Evolutionary conservation across 202 grass and related monocot species (phyloP).

Genomic region (Zoysia matrella): DNA sequence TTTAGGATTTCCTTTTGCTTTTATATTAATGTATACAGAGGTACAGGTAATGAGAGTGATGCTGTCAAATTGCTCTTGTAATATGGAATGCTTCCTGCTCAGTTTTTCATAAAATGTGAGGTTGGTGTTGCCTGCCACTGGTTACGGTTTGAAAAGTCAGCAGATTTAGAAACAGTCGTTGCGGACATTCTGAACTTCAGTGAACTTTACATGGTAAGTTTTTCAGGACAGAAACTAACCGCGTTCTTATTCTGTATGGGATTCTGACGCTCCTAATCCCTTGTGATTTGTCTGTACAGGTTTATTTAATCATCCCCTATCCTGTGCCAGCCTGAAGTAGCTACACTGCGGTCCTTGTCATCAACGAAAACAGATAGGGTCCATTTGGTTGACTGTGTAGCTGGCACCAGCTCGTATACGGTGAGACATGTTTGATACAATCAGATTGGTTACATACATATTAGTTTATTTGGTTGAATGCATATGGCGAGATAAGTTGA

Average conservation of each 20-base stretch:
- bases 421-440: no score
- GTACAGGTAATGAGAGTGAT: conserved; percentile 22
- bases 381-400: no score
- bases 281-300: conserved; percentile 12
- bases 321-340: neutral
- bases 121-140: neutral
- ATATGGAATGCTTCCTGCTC: conserved; percentile 37
- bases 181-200: neutral
- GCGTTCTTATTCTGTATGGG: conserved; percentile 1
- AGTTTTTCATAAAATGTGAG: conserved; percentile 31
- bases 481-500: no score
- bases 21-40: conserved; percentile 34
- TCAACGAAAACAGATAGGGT: conserved; percentile 34
- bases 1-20: conserved; percentile 41
- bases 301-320: neutral
- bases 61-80: conserved; percentile 31
- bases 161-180: neutral
- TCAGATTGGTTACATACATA: no score
- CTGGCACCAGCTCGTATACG: no score
- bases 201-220: neutral
- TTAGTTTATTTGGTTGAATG: no score
- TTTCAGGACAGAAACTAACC: neutral
- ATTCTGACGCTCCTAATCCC: neutral
- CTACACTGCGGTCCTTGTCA: conserved; percentile 12
- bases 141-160: conserved; percentile 1